phyloP scores from a whole-genome alignment of 139 green algal species.

The Micromonas pusilla region DNA sequence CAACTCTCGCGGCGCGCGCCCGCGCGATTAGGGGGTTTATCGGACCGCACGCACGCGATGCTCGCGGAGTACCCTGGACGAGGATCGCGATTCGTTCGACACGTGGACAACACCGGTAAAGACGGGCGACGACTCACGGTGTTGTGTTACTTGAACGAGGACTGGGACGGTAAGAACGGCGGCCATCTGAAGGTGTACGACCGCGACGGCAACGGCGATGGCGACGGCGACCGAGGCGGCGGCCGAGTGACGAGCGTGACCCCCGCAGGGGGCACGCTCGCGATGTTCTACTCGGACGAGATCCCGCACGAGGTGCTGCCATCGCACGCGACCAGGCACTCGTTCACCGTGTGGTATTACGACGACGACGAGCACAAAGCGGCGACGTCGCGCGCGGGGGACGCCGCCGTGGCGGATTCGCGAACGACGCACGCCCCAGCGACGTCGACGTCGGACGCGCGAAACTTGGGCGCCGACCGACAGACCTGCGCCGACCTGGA shows the following conservation, averaged over 20 bases:
- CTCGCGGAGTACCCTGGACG: constrained; percentile 44
- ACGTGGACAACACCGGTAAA: constrained; percentile 51
- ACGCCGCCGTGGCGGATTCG: not conserved
- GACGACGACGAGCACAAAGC: constrained; percentile 38
- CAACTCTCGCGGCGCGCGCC: constrained; percentile 29
- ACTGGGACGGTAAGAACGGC: constrained; percentile 33
- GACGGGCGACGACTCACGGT: constrained; percentile 47
- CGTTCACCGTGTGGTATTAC: constrained; percentile 52
- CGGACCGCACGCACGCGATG: constrained; percentile 40
- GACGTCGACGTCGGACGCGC: not conserved
- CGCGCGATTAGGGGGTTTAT: constrained; percentile 21
- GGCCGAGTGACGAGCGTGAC: constrained; percentile 33
- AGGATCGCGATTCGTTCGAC: constrained; percentile 23
- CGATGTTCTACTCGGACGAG: constrained; percentile 43
- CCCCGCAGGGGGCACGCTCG: constrained; percentile 39
- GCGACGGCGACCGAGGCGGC: not conserved
- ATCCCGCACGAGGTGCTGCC: constrained; percentile 45
- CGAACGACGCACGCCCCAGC: not conserved
- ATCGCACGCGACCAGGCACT: constrained; percentile 28
- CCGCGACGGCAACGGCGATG: not conserved
- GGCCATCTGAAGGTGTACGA: constrained; percentile 40
- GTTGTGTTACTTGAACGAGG: constrained; percentile 49
- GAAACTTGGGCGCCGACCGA: not conserved
- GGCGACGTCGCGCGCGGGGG: constrained; percentile 16
- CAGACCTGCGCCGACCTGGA: not conserved